Evolutionary conservation across 2,329 filamentous ascomycete genomes (phyloP), one percentile per base, ranked within the genome.

Genomic region (Cordyceps militaris): DNA sequence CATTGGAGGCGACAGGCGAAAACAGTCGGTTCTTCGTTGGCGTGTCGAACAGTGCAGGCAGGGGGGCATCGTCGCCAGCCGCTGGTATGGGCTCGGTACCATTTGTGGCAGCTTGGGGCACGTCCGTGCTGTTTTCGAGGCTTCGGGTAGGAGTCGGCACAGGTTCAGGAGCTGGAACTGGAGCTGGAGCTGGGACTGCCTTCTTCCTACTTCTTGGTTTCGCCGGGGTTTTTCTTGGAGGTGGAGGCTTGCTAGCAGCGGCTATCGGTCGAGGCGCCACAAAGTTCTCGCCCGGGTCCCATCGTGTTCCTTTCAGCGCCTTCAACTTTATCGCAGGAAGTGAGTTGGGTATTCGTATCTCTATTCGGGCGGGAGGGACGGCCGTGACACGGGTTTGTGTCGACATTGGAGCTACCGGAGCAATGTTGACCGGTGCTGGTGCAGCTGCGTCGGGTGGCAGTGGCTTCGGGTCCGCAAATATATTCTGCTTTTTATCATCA

Each of bases 301-400:
- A 74, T 65, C 66, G 70, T 13, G 72, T 73, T 8, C 72, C 72
- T 58, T 62, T 69, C 5, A 74, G 63, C 7, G 70, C 71, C 6
- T 68, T 66, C 6, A 72, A 36, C 57, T 74, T 74, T 54, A 74
- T 71, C 8, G 72, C 70, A 4, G 72, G 70, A 8, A 68, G 67
- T 23, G 32, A 48, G 19, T 7, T 24, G 16, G 57, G 57, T 7
- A 53, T 11, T 38, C 21, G 56, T 1, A 53, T 30, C 23, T 53
- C 42, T 34, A 53, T 60, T 14, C 59, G 49, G 36, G 59, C 58
- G 5, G 60, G 57, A 40, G 61, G 47, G 4, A 48, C 46, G n/a
- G 57, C 60, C 10, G 61, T 5, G 16, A 26, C 3, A n/a, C 30
- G 43, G 4, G 42, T 44, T 21, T 55, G 6, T 9, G 42, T 34